These are phyloP conservation scores for Paramecium pentaurelia DNA, from an alignment of 73 alveolate genomes.

Conservation along the genomic window DNA sequence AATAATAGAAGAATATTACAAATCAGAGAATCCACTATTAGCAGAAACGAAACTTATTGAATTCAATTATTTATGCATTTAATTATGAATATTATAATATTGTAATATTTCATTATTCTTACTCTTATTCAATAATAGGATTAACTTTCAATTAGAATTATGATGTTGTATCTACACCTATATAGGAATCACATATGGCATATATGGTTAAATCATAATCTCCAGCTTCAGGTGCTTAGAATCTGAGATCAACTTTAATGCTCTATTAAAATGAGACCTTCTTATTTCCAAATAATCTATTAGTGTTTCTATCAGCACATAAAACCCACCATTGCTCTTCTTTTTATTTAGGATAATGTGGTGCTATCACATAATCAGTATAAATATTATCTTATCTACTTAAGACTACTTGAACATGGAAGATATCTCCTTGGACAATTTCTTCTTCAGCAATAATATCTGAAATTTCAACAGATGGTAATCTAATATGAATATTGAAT, in stretches of 20 bases:
- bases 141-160: neutral
- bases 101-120: neutral
- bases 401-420: constrained; percentile 19
- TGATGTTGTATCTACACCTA: constrained; percentile 48
- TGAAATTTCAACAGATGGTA: constrained; percentile 41
- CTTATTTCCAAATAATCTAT: constrained; percentile 52
- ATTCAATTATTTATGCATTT: neutral
- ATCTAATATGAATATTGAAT: neutral
- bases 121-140: constrained; percentile 38
- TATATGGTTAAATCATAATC: constrained; percentile 46
- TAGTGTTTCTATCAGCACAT: constrained; percentile 46
- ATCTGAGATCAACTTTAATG: constrained; percentile 49
- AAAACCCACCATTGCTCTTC: constrained; percentile 65
- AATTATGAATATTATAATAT: neutral
- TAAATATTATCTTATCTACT: constrained; percentile 48
- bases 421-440: constrained; percentile 42
- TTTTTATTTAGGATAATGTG: constrained; percentile 54
- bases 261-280: constrained; percentile 43
- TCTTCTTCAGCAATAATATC: constrained; percentile 15
- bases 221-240: constrained; percentile 60
- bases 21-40: neutral
- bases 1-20: neutral
- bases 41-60: neutral
- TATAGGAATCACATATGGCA: constrained; percentile 57
- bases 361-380: constrained; percentile 61